Evolutionary conservation across 768 basidiomycete species (phyloP).

Genomic region (Rossbeevera mucosa): DNA sequence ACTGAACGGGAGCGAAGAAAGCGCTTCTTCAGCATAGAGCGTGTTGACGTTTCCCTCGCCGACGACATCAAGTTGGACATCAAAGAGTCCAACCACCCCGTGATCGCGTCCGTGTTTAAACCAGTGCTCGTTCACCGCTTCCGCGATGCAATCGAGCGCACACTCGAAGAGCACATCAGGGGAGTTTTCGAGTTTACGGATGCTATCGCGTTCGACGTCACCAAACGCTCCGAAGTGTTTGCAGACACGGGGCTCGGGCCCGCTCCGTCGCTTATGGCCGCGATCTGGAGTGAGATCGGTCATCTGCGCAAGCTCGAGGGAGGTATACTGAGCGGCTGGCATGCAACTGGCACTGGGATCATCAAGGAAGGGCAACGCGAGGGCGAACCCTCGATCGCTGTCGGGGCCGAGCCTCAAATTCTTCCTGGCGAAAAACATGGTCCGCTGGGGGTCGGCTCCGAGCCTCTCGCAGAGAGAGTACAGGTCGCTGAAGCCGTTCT

Average conservation of each 20-base stretch:
- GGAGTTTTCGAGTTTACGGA: conserved; percentile 50
- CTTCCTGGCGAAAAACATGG: conserved; percentile 63
- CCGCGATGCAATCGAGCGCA: conserved; percentile 55
- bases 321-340: conserved; percentile 40
- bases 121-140: conserved; percentile 56
- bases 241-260: conserved; percentile 54
- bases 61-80: conserved; percentile 54
- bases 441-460: conserved; percentile 53
- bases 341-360: conserved; percentile 60
- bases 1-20: conserved; percentile 41
- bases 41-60: conserved; percentile 48
- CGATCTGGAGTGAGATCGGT: conserved; percentile 68
- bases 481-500: not conserved
- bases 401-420: conserved; percentile 74
- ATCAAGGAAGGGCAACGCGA: conserved; percentile 44
- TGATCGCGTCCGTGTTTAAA: conserved; percentile 58
- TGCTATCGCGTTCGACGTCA: conserved; percentile 54
- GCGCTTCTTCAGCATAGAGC: conserved; percentile 58
- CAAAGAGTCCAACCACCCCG: conserved; percentile 58
- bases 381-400: conserved; percentile 43
- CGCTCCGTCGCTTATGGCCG: conserved; percentile 49
- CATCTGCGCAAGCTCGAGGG: conserved; percentile 39
- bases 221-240: conserved; percentile 57
- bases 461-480: conserved; percentile 22
- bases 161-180: conserved; percentile 53